Percentiles rank a stretch among this genome's conserved stretches.
These are phyloP conservation scores for Cutaneotrichosporon spelunceum DNA, from an alignment of 1,284 basidiomycete species.

Conservation along the genomic window DNA sequence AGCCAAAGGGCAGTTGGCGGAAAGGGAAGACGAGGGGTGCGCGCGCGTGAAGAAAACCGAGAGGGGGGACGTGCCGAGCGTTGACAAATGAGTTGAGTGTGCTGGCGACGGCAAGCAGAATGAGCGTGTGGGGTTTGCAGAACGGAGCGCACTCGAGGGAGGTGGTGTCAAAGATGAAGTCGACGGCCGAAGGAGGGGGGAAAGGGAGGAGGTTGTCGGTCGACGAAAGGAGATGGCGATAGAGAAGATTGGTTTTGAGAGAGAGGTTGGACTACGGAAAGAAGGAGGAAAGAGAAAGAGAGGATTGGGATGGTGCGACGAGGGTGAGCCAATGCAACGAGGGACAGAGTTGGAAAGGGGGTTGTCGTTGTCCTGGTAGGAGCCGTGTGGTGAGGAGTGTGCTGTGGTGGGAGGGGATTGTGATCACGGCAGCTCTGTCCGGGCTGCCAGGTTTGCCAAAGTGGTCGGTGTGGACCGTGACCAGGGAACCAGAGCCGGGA, in stretches of 20 bases:
- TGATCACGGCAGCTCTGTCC: no score
- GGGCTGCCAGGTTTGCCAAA: no score
- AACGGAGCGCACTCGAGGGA: background rate
- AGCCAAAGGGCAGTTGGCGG: background rate
- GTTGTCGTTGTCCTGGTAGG: no score
- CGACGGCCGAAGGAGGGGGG: background rate
- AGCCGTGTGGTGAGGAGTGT: no score
- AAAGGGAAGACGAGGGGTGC: background rate
- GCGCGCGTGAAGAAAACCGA: background rate
- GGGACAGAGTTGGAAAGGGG: background rate
- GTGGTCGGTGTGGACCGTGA: no score
- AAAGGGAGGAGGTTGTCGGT: slow-evolving; percentile 1
- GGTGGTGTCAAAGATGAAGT: background rate
- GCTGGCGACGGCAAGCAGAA: background rate
- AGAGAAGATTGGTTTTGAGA: background rate
- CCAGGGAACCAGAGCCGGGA: no score
- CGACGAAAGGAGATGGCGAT: background rate
- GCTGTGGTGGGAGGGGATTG: no score
- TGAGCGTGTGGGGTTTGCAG: slow-evolving; percentile 1
- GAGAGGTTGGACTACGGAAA: background rate
- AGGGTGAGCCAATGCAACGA: background rate
- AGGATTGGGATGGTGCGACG: background rate
- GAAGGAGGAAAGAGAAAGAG: background rate
- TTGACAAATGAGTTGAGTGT: background rate
- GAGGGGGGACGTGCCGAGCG: background rate